A percentile compares a stretch with the other conserved stretches of the same genome.
These are phyloP conservation scores for Tilletiopsis washingtonensis DNA, from an alignment of 1,284 basidiomycete species.

Conservation along the genomic window DNA sequence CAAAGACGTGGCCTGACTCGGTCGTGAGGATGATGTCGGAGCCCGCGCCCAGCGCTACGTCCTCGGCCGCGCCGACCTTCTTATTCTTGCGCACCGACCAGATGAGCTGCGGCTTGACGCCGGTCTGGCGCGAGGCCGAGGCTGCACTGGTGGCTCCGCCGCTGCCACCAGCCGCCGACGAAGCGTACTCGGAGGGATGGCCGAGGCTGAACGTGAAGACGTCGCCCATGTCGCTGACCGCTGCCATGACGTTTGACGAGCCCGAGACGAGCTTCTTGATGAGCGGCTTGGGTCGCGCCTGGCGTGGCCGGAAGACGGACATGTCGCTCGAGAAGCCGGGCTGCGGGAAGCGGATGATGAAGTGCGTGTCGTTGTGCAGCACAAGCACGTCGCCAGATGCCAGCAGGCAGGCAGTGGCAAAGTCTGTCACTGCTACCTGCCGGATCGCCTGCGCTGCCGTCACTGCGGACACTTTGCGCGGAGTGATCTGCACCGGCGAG, in stretches of 20 bases:
- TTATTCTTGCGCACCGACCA: constrained; percentile 82
- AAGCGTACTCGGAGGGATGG: constrained; percentile 39
- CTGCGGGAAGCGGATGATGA: constrained; percentile 58
- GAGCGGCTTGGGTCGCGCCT: constrained; percentile 47
- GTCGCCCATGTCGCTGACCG: constrained; percentile 78
- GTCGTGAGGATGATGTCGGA: constrained; percentile 87
- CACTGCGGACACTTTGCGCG: constrained; percentile 67
- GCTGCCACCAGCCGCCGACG: constrained; percentile 1
- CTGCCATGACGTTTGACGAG: constrained; percentile 74
- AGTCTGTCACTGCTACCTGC: constrained; percentile 54
- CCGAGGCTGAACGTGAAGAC: constrained; percentile 70
- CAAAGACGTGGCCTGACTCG: constrained; percentile 85
- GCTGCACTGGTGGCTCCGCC: neutral
- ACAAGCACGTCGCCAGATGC: constrained; percentile 70
- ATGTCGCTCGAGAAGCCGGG: constrained; percentile 52
- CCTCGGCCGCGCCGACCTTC: constrained; percentile 69
- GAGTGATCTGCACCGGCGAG: constrained; percentile 69
- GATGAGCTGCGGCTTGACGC: constrained; percentile 66
- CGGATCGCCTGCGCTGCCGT: constrained; percentile 23
- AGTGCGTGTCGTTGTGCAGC: constrained; percentile 65
- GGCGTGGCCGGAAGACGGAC: constrained; percentile 51
- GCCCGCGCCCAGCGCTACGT: constrained; percentile 80
- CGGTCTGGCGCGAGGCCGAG: constrained; percentile 5
- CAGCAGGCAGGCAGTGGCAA: constrained; percentile 70
- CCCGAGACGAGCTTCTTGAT: constrained; percentile 69